Percentiles rank a stretch among this genome's conserved stretches.
Conservation (phyloP, 345 rosid genomes). For the Zanthoxylum bungeanum region DNA sequence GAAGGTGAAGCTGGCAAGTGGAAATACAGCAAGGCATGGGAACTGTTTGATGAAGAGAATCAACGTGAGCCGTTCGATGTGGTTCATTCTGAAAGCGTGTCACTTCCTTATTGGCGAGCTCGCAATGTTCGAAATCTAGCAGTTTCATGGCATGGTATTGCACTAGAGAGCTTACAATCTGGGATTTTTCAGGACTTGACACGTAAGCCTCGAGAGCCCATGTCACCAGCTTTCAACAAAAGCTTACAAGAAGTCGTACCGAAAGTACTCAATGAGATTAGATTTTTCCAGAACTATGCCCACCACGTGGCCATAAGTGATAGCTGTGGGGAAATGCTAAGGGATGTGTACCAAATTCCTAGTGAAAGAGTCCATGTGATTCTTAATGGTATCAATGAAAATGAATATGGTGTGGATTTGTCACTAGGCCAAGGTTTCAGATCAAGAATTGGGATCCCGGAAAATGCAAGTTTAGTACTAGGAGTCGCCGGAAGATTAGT, state of each 20-base stretch:
- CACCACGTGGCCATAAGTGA: slow-evolving; percentile 91
- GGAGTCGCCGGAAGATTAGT: slow-evolving; percentile 91
- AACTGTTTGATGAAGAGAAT: slow-evolving; percentile 67
- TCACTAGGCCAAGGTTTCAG: slow-evolving; percentile 51
- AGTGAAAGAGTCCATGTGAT: slow-evolving; percentile 81
- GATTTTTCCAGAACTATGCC: slow-evolving; percentile 74
- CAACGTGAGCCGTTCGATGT: slow-evolving; percentile 56
- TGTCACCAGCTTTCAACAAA: slow-evolving; percentile 45
- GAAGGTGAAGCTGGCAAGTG: slow-evolving; percentile 75
- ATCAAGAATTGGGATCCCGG: slow-evolving; percentile 45
- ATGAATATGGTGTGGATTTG: slow-evolving; percentile 42
- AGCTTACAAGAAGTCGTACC: slow-evolving; percentile 62
- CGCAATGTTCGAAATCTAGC: slow-evolving; percentile 58
- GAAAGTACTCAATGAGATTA: slow-evolving; percentile 70
- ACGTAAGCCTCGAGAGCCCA: slow-evolving; percentile 55
- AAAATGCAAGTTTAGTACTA: slow-evolving; percentile 56
- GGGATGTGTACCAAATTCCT: slow-evolving; percentile 89
- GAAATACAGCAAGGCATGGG: slow-evolving; percentile 82
- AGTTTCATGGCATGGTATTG: slow-evolving; percentile 95
- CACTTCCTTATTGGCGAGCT: slow-evolving; percentile 77
- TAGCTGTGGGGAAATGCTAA: slow-evolving; percentile 91
- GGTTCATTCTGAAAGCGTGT: slow-evolving; percentile 89
- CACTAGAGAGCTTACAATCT: slow-evolving; percentile 80
- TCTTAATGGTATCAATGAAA: slow-evolving; percentile 77
- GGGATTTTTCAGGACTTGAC: slow-evolving; percentile 72